Evolutionary conservation across 2,329 filamentous ascomycete genomes (phyloP).

Genomic region (Colletotrichum kahawae): DNA sequence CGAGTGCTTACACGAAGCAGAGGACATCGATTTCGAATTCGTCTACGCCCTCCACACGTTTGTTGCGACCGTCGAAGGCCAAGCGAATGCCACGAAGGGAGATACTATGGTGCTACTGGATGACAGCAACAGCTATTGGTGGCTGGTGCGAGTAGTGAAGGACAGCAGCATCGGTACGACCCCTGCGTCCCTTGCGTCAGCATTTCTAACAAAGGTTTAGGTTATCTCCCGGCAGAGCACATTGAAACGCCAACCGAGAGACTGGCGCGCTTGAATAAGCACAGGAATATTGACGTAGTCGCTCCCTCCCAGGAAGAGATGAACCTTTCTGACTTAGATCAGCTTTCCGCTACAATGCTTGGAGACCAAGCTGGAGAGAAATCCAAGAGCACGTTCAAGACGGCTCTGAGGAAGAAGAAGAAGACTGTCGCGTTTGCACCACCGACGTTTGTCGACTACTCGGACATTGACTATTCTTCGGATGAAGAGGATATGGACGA

Average conservation of each 20-base stretch:
- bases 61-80: constrained; percentile 95
- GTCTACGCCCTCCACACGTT: constrained; percentile 98
- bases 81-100: constrained; percentile 97
- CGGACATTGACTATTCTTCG: constrained; percentile 83
- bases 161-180: constrained; percentile 85
- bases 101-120: constrained; percentile 98
- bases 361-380: constrained; percentile 71
- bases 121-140: constrained; percentile 99
- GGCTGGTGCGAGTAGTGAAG: constrained; percentile 96
- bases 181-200: not conserved
- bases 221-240: constrained; percentile 95
- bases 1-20: constrained; percentile 89
- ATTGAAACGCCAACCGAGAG: constrained; percentile 98
- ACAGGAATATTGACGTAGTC: constrained; percentile 94
- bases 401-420: constrained; percentile 81
- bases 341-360: constrained; percentile 68
- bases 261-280: constrained; percentile 92
- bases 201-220: constrained; percentile 50
- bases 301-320: constrained; percentile 5
- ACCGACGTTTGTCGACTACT: constrained; percentile 87
- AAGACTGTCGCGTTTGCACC: constrained; percentile 88
- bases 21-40: constrained; percentile 99
- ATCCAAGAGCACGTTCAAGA: constrained; percentile 81
- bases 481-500: constrained; percentile 71
- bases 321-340: constrained; percentile 33